Evolutionary conservation across 2,329 filamentous ascomycete genomes (phyloP).

Genomic region (Neoarthrinium moseri): DNA sequence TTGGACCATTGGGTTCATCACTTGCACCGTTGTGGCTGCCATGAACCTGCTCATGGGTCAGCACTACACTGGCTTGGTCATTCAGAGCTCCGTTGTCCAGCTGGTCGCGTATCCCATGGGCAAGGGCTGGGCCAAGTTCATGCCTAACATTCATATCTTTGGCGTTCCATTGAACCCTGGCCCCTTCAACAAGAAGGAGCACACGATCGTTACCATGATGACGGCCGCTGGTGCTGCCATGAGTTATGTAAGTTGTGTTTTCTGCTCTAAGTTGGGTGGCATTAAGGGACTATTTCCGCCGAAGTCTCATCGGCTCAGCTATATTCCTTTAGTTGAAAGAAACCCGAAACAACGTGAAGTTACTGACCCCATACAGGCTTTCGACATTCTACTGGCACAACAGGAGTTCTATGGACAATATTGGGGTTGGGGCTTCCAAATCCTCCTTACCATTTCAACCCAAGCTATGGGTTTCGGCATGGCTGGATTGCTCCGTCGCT

Average conservation of each 20-base stretch:
- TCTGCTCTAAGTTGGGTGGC: too few relatives aligned
- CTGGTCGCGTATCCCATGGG: conserved; percentile 19
- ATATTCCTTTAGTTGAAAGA: too few relatives aligned
- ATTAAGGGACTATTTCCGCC: too few relatives aligned
- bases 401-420: conserved; percentile 49
- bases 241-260: too few relatives aligned
- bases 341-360: too few relatives aligned
- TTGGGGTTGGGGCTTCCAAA: conserved; percentile 57
- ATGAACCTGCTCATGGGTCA: conserved; percentile 50
- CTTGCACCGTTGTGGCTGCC: conserved; percentile 60
- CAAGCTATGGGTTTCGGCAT: conserved; percentile 64
- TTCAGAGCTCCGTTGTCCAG: conserved; percentile 6
- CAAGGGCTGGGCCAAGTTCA: conserved; percentile 28
- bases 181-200: conserved; percentile 45
- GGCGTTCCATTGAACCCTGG: conserved; percentile 34
- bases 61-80: conserved; percentile 4
- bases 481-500: conserved; percentile 57
- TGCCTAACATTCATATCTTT: conserved; percentile 24
- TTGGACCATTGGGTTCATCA: conserved; percentile 60
- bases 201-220: conserved; percentile 49
- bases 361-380: too few relatives aligned
- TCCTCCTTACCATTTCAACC: conserved; percentile 59
- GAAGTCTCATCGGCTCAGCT: too few relatives aligned
- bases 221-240: conserved; percentile 31
- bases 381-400: conserved; percentile 35